Evolutionary conservation across 176 grass and related monocot species (phyloP), one percentile per base, ranked within the genome.

Genomic region (Chloris gayana): DNA sequence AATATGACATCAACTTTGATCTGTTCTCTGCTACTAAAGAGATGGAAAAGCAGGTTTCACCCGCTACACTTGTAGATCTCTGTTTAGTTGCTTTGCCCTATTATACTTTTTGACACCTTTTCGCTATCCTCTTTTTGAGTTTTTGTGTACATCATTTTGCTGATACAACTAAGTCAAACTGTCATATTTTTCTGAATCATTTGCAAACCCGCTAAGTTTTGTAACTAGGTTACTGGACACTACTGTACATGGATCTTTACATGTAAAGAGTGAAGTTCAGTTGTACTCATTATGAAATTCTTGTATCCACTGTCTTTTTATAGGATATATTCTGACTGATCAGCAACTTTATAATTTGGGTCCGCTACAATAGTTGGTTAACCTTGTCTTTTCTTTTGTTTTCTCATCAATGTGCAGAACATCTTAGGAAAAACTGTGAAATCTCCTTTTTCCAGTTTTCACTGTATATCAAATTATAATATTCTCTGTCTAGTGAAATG

Each of bases 1-100:
- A 95, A 79, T 87, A 93, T 68, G 95, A 98, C 72, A 83, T 98
- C 67, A 95, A 98, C 39, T 98, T 98, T 91, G 95, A 98, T 89
- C 71, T 93, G 65, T 95, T 86, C 78, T 98, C 95, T 49, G 74
- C 91, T 67, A 95, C 95, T 9, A 98, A 91, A 89, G 95, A 98
- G 75, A 78, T 98, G 69, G 92, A 98, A 54, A 95, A 93, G 75
- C 95, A 98, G 88, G 92, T 98, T 65, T 76, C 3, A 37, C 63
- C 38, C 69, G 47, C 57, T 35, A 62, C 14, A 74, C 22, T 14
- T 22, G 42, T 67, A 67, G 8, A 46, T 68, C 24, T 67, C 15
- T 37, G 9, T 54, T 67, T 79, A 42, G 9, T 72, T 38, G 0
- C 6, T 39, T 39, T 77, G 29, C 77, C 46, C 67, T n/a, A 38